These are phyloP conservation scores for Cercospora sp. DNA, from an alignment of 2,329 filamentous ascomycete genomes.

Conservation along the genomic window DNA sequence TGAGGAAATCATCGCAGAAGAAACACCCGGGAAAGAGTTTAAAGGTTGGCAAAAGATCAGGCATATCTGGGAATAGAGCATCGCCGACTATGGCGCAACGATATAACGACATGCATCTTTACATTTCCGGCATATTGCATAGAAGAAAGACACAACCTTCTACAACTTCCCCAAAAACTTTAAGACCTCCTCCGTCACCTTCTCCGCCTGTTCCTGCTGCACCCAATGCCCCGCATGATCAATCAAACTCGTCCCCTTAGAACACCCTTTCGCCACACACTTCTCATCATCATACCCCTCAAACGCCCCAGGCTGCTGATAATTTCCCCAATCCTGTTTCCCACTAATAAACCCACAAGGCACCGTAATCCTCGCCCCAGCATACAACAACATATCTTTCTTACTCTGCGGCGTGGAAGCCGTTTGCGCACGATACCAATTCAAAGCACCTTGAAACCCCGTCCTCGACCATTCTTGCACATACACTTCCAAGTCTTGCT, in stretches of 20 bases:
- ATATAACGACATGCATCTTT: neutral
- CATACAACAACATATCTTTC: constrained; percentile 60
- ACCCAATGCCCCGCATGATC: constrained; percentile 69
- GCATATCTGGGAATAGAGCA: constrained; percentile 26
- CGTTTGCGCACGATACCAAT: constrained; percentile 66
- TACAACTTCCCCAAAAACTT: constrained; percentile 7
- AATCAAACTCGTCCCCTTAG: constrained; percentile 55
- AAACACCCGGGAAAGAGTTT: constrained; percentile 36
- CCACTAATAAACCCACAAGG: constrained; percentile 65
- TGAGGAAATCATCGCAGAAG: constrained; percentile 37
- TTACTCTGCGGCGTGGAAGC: constrained; percentile 45
- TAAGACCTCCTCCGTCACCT: constrained; percentile 40
- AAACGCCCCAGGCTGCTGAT: constrained; percentile 65
- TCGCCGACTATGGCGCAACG: neutral
- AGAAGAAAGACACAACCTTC: neutral
- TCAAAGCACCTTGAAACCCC: constrained; percentile 66
- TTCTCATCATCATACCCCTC: constrained; percentile 54
- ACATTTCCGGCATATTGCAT: neutral
- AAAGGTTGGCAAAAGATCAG: constrained; percentile 42
- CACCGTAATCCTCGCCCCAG: constrained; percentile 61
- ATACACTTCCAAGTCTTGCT: constrained; percentile 62
- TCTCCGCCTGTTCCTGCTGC: constrained; percentile 64
- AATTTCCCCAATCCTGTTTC: constrained; percentile 66
- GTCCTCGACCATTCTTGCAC: constrained; percentile 61
- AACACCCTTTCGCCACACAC: constrained; percentile 49